Evolutionary conservation across 306 rosid genomes (phyloP).

Genomic region (Prunus mongolica): DNA sequence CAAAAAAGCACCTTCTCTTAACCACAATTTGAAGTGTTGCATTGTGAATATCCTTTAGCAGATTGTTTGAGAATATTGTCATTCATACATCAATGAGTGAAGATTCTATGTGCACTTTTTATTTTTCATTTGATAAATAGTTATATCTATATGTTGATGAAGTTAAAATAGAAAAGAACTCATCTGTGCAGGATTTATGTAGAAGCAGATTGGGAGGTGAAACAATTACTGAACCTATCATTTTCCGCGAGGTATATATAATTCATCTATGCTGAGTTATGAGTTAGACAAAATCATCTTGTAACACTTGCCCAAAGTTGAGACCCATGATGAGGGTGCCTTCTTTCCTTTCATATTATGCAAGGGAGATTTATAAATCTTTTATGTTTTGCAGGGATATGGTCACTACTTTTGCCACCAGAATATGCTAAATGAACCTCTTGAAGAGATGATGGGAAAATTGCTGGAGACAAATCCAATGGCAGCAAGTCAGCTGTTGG

Average conservation of each 20-base stretch:
- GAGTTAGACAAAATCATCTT: not conserved
- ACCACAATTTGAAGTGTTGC: not conserved
- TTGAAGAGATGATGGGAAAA: slow-evolving; percentile 88
- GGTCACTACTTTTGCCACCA: slow-evolving; percentile 68
- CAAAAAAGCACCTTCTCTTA: not conserved
- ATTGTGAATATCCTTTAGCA: not conserved
- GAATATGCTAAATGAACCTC: slow-evolving; percentile 64
- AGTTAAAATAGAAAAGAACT: not conserved
- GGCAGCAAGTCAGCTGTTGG: slow-evolving; percentile 61
- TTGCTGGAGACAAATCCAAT: slow-evolving; percentile 60
- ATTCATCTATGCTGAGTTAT: not conserved
- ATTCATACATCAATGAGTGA: not conserved
- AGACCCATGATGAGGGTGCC: not conserved
- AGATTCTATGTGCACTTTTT: not conserved
- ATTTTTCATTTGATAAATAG: not conserved
- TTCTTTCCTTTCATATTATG: not conserved
- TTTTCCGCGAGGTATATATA: slow-evolving; percentile 75
- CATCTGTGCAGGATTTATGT: slow-evolving; percentile 59
- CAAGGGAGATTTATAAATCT: not conserved
- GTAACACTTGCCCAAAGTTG: not conserved
- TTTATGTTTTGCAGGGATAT: slow-evolving; percentile 53
- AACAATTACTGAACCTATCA: slow-evolving; percentile 48
- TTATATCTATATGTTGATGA: not conserved
- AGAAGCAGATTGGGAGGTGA: slow-evolving; percentile 60
- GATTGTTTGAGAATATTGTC: not conserved